Evolutionary conservation across 2,329 filamentous ascomycete genomes (phyloP).

Genomic region (Colletotrichum filicis): DNA sequence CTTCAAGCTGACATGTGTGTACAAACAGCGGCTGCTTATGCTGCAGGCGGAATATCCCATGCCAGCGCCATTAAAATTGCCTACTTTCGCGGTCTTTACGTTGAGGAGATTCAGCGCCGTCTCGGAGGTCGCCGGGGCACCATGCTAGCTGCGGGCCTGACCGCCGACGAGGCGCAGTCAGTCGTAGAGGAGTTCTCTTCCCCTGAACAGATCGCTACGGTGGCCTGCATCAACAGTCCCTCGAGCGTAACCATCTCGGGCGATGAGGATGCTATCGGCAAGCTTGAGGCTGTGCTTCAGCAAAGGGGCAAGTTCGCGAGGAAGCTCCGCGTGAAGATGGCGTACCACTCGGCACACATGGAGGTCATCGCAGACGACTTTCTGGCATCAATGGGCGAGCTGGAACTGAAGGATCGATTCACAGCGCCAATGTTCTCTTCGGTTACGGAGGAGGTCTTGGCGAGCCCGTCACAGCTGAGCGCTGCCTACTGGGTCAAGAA

Average conservation of each 20-base stretch:
- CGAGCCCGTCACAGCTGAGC: not conserved
- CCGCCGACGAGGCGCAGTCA: not conserved
- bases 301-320: slow-evolving; percentile 37
- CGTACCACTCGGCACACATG: slow-evolving; percentile 18
- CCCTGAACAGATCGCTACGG: not conserved
- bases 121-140: not conserved
- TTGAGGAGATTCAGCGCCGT: slow-evolving; percentile 35
- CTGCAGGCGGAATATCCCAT: not conserved
- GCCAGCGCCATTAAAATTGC: slow-evolving; percentile 48
- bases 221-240: slow-evolving; percentile 61
- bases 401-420: too few relatives aligned
- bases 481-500: slow-evolving; percentile 16
- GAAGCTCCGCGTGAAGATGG: slow-evolving; percentile 2
- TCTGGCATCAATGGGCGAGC: too few relatives aligned
- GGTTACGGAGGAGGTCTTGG: not conserved
- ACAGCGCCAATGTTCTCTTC: not conserved
- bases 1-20: too few relatives aligned
- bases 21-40: too few relatives aligned
- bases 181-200: not conserved
- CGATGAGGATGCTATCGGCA: slow-evolving; percentile 54
- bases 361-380: not conserved
- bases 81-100: too few relatives aligned
- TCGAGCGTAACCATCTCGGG: slow-evolving; percentile 62
- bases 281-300: slow-evolving; percentile 46
- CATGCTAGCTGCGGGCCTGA: not conserved